phyloP scores from a whole-genome alignment of 768 basidiomycete genomes.

The Mrakia frigida region DNA sequence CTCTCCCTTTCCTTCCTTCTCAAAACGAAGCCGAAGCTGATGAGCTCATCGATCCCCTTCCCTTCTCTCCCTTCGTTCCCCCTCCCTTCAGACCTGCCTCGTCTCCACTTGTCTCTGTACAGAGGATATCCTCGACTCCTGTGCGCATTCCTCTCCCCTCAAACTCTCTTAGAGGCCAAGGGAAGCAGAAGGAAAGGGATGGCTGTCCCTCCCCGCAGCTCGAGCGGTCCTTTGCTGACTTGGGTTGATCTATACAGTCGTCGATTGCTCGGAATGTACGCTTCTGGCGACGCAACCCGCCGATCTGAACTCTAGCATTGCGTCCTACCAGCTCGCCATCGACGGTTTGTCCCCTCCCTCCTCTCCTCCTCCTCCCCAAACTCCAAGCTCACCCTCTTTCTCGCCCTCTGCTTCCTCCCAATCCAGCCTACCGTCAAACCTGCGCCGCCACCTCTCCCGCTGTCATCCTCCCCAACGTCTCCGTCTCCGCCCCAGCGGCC shows the following conservation, averaged over 20 bases:
- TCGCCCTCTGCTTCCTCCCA: not conserved
- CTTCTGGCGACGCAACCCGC: constrained; percentile 5
- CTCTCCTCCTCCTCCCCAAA: not conserved
- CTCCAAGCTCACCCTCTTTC: not conserved
- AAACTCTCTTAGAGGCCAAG: too few relatives aligned
- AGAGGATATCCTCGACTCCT: constrained; percentile 7
- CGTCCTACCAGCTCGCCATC: constrained; percentile 27
- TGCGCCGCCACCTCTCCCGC: not conserved
- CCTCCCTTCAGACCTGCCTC: not conserved
- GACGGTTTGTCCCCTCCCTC: constrained; percentile 16
- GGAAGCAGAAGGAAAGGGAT: too few relatives aligned
- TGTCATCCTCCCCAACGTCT: constrained; percentile 29
- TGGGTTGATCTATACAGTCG: not conserved
- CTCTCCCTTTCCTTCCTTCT: not conserved
- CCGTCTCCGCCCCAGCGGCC: constrained; percentile 24
- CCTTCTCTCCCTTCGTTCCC: not conserved
- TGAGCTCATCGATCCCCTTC: not conserved
- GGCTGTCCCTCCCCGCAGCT: not conserved
- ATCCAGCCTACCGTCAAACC: constrained; percentile 23
- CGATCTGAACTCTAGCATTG: constrained; percentile 21
- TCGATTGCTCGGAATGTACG: constrained; percentile 30
- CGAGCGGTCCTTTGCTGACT: not conserved
- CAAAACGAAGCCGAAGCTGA: not conserved
- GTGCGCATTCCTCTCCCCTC: constrained; percentile 2
- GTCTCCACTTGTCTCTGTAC: constrained; percentile 16